These are phyloP conservation scores for Trifolium dubium DNA, from an alignment of 306 rosid species.

Conservation along the genomic window DNA sequence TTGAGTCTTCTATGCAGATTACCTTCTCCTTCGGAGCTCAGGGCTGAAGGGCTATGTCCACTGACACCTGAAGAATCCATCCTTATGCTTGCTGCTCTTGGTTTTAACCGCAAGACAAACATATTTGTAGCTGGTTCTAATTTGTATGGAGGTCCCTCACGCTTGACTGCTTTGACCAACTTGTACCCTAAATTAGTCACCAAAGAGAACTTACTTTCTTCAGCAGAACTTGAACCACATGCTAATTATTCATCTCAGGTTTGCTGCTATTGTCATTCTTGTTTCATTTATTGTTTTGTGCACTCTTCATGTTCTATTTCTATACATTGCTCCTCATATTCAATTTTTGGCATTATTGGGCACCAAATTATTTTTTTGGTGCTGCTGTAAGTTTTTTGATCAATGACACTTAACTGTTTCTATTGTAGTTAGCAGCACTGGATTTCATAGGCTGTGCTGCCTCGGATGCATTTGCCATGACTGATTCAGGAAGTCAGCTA, in stretches of 20 bases:
- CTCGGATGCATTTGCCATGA: conserved; percentile 96
- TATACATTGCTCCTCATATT: conserved; percentile 11
- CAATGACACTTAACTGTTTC: conserved; percentile 36
- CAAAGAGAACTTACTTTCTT: conserved; percentile 86
- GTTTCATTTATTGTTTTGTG: conserved; percentile 29
- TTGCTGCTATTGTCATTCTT: conserved; percentile 36
- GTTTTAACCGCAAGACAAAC: conserved; percentile 84
- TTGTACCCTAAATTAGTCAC: conserved; percentile 93
- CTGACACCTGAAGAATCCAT: conserved; percentile 92
- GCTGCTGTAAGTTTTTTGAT: conserved; percentile 27
- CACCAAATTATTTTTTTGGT: conserved; percentile 20
- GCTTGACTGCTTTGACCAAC: conserved; percentile 78
- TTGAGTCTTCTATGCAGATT: conserved; percentile 60
- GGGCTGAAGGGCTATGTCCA: conserved; percentile 94
- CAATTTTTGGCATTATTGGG: conserved; percentile 26
- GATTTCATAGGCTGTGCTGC: conserved; percentile 96
- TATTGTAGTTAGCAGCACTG: conserved; percentile 85
- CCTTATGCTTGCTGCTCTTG: conserved; percentile 96
- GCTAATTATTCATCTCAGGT: conserved; percentile 94
- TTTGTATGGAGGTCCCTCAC: conserved; percentile 79
- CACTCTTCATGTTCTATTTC: background rate
- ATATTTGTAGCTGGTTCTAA: conserved; percentile 93
- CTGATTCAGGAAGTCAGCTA: conserved; percentile 96
- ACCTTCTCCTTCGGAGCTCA: conserved; percentile 81
- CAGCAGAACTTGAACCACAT: conserved; percentile 74